phyloP scores from a whole-genome alignment of 805 yeast genomes.

The Starmera amethionina region DNA sequence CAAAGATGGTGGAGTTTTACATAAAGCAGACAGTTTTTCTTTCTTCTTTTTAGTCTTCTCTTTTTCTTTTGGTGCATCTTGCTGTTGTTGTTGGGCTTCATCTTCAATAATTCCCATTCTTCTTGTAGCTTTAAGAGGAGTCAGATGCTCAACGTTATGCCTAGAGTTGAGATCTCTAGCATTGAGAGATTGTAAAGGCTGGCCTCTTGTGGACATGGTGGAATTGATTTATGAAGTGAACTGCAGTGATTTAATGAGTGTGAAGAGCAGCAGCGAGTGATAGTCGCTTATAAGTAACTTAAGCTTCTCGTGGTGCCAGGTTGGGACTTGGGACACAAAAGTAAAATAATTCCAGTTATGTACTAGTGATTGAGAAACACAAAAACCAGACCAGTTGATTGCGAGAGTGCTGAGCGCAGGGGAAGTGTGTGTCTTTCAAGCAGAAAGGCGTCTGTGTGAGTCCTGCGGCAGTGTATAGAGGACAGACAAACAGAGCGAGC shows the following conservation, averaged over 20 bases:
- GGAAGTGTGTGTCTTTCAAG: too few relatives aligned
- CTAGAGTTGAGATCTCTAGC: constrained; percentile 24
- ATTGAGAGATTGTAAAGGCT: constrained; percentile 28
- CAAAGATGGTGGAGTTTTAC: constrained; percentile 94
- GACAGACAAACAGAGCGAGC: too few relatives aligned
- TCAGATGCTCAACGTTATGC: constrained; percentile 7
- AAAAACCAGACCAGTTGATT: too few relatives aligned
- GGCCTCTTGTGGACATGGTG: constrained; percentile 26
- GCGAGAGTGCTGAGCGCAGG: too few relatives aligned
- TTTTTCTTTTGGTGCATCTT: constrained; percentile 14
- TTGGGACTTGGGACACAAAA: too few relatives aligned
- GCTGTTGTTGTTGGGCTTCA: constrained; percentile 4
- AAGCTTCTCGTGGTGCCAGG: too few relatives aligned
- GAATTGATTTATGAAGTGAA: background rate
- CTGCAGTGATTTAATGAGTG: background rate
- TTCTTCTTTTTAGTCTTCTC: constrained; percentile 56
- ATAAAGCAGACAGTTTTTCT: constrained; percentile 81
- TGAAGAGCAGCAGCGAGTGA: too few relatives aligned
- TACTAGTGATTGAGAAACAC: too few relatives aligned
- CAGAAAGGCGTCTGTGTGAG: too few relatives aligned
- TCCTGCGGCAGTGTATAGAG: too few relatives aligned
- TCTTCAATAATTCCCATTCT: constrained; percentile 8
- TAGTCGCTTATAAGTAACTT: too few relatives aligned
- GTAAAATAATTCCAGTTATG: too few relatives aligned
- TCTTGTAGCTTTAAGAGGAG: constrained; percentile 21